Evolutionary conservation across 2,329 filamentous ascomycete genomes (phyloP).

Genomic region (Ophiostoma ulmi): DNA sequence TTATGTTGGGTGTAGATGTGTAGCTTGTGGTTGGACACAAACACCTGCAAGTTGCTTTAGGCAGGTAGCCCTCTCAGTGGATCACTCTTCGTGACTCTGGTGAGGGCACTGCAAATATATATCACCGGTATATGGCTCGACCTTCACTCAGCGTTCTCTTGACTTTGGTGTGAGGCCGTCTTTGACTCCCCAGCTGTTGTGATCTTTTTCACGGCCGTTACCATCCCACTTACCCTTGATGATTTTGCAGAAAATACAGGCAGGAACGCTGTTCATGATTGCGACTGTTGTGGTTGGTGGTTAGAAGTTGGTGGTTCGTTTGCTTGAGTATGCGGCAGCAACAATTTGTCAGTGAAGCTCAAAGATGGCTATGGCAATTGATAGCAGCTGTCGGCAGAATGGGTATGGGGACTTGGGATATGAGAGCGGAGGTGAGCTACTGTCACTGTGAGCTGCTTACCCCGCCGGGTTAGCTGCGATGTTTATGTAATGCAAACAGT

Average conservation of each 20-base stretch:
- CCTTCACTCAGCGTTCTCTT: not conserved
- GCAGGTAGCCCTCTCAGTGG: too few species aligned
- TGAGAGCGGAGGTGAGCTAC: not conserved
- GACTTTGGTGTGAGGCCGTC: not conserved
- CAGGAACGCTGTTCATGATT: slow-evolving; percentile 45
- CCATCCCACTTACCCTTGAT: slow-evolving; percentile 64
- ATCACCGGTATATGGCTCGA: not conserved
- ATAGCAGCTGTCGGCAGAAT: not conserved
- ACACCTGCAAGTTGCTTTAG: not conserved
- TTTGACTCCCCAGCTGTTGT: not conserved
- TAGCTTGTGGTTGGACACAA: not conserved
- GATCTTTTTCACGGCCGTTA: not conserved
- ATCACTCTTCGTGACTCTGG: too few species aligned
- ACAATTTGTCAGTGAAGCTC: not conserved
- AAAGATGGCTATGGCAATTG: not conserved
- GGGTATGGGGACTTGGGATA: not conserved
- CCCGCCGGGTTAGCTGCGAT: not conserved
- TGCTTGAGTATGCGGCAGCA: not conserved
- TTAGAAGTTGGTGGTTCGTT: not conserved
- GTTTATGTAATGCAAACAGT: not conserved
- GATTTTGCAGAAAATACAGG: slow-evolving; percentile 97
- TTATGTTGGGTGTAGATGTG: not conserved
- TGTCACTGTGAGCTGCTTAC: not conserved
- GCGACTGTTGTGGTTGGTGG: not conserved
- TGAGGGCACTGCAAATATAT: not conserved